Evolutionary conservation across 176 grass and related monocot genomes (phyloP).

Genomic region (Eremochloa ophiuroides): DNA sequence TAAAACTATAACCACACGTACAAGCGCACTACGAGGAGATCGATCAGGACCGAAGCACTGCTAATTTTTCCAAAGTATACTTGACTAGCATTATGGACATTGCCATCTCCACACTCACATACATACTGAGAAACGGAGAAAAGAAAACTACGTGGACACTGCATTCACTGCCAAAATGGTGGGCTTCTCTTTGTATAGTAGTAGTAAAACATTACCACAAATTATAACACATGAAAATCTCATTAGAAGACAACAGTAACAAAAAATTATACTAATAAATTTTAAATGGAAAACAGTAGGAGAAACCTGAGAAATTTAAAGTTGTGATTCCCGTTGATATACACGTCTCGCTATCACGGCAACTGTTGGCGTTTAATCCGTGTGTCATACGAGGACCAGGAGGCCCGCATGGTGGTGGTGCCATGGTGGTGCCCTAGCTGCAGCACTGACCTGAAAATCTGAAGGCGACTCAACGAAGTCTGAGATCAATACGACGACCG

Average conservation of each 20-base stretch:
- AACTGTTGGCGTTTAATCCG: constrained; percentile 4
- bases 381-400: background rate
- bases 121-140: too few species aligned
- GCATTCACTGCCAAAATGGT: too few species aligned
- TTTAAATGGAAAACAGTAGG: too few species aligned
- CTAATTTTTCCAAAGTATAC: constrained; percentile 16
- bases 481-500: background rate
- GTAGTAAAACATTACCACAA: too few species aligned
- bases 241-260: too few species aligned
- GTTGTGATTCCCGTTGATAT: too few species aligned
- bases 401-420: background rate
- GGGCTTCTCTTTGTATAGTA: too few species aligned
- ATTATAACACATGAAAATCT: too few species aligned
- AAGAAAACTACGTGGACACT: too few species aligned
- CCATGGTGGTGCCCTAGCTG: background rate
- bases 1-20: constrained; percentile 6
- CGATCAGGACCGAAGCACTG: background rate
- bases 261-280: too few species aligned
- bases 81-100: background rate
- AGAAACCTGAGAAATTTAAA: too few species aligned
- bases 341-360: background rate
- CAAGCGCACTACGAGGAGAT: constrained; percentile 4
- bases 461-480: background rate
- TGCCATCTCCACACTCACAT: background rate
- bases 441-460: background rate